Evolutionary conservation across 1,284 basidiomycete species (phyloP).

Genomic region (Meira miltonrushii): DNA sequence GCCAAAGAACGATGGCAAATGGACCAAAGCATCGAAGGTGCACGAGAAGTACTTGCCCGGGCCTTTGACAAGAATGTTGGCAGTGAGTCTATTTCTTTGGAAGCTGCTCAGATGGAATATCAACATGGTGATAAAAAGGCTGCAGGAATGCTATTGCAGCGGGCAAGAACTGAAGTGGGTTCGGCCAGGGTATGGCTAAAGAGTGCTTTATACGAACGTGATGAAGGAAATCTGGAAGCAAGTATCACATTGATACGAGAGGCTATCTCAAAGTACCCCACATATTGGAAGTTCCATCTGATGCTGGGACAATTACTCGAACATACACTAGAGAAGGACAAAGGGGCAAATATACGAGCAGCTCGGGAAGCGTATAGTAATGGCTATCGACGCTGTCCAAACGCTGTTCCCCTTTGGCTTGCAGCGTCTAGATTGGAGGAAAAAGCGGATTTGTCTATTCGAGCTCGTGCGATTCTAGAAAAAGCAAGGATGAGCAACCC

Average conservation of each 20-base stretch:
- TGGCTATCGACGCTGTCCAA: conserved; percentile 62
- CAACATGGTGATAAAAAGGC: conserved; percentile 84
- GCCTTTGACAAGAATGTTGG: conserved; percentile 94
- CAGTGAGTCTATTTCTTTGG: conserved; percentile 93
- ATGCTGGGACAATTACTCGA: conserved; percentile 82
- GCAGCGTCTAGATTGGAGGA: conserved; percentile 83
- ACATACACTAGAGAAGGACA: neutral
- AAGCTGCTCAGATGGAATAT: conserved; percentile 90
- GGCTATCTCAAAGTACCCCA: conserved; percentile 74
- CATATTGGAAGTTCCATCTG: conserved; percentile 88
- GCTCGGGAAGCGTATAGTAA: conserved; percentile 12
- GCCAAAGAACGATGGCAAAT: conserved; percentile 90
- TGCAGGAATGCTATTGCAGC: conserved; percentile 75
- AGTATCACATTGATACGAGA: conserved; percentile 71
- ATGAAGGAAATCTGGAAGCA: conserved; percentile 69
- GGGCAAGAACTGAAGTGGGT: conserved; percentile 81
- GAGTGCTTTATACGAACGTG: conserved; percentile 85
- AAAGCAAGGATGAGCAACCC: conserved; percentile 81
- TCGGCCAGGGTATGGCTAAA: conserved; percentile 98
- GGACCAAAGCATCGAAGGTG: conserved; percentile 72
- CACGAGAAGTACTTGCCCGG: conserved; percentile 76
- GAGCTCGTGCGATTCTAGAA: conserved; percentile 84
- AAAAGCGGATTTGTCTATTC: conserved; percentile 77
- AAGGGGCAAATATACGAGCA: conserved; percentile 12
- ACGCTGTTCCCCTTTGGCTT: conserved; percentile 79